These are phyloP conservation scores for Pulveroboletus sp. DNA, from an alignment of 768 basidiomycete species.

Conservation along the genomic window DNA sequence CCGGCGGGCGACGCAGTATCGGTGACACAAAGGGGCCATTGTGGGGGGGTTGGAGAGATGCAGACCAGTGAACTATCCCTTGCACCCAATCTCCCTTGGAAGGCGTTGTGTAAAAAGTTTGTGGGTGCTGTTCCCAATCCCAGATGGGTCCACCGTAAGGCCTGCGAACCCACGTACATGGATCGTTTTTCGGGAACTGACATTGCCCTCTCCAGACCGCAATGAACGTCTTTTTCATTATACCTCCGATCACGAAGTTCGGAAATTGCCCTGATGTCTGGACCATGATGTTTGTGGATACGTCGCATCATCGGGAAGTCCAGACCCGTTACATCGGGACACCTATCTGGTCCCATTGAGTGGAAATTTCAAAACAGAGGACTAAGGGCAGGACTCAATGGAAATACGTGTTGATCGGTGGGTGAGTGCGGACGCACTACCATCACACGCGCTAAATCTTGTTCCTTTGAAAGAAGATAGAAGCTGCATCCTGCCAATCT, in stretches of 20 bases:
- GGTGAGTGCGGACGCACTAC: background rate
- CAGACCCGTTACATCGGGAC: slow-evolving; percentile 1
- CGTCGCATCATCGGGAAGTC: background rate
- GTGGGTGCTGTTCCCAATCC: background rate
- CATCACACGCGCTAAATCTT: background rate
- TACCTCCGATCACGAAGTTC: background rate
- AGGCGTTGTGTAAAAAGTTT: background rate
- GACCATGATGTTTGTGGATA: background rate
- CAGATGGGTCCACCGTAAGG: background rate
- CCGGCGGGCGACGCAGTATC: no score
- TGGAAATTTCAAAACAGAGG: background rate
- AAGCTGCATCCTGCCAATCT: no score
- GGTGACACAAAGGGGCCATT: no score
- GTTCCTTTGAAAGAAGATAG: background rate
- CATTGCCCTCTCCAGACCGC: background rate
- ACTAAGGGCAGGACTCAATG: background rate
- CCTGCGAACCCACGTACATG: background rate
- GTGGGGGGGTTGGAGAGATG: no score
- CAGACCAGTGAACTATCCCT: no score
- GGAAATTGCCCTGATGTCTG: no score
- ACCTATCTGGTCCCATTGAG: background rate
- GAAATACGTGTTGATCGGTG: background rate
- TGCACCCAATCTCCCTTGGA: no score
- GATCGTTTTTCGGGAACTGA: no score
- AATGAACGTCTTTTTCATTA: background rate